These are phyloP conservation scores for Trichoderma simmonsii DNA, from an alignment of 2,329 filamentous ascomycete species.

Conservation along the genomic window DNA sequence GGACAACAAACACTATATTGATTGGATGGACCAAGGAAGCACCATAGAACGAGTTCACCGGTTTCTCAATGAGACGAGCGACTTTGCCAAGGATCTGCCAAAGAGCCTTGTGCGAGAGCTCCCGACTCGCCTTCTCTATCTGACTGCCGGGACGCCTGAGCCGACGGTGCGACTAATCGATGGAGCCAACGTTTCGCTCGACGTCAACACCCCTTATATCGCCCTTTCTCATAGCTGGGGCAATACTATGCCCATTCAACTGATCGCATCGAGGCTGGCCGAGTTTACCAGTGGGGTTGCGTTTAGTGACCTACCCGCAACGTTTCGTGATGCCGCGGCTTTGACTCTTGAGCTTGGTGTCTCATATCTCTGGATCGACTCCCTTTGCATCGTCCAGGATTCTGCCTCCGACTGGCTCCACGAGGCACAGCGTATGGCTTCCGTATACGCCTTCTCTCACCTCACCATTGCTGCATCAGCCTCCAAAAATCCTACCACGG, in stretches of 20 bases:
- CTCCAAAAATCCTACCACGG: neutral
- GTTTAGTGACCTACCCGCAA: neutral
- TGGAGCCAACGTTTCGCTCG: neutral
- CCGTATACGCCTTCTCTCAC: neutral
- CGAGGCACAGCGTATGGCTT: slow-evolving; percentile 6
- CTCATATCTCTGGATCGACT: slow-evolving; percentile 6
- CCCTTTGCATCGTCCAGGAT: slow-evolving; percentile 5
- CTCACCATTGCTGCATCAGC: slow-evolving; percentile 7
- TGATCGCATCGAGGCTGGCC: neutral
- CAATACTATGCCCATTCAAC: slow-evolving; percentile 1
- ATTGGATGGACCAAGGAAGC: neutral
- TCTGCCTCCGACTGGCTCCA: slow-evolving; percentile 6
- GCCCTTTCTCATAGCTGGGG: slow-evolving; percentile 6
- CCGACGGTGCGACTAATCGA: neutral
- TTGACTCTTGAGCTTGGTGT: neutral
- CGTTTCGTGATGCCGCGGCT: neutral
- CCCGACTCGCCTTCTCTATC: neutral
- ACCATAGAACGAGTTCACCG: neutral
- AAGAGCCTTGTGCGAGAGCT: neutral
- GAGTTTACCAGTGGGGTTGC: neutral
- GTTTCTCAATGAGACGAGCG: neutral
- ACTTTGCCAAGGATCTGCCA: neutral
- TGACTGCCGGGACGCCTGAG: neutral
- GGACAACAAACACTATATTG: neutral
- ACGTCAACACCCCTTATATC: neutral